A percentile compares a stretch with the other conserved stretches of the same genome.
Evolutionary conservation across 2,329 filamentous ascomycete genomes (phyloP).

Genomic region (Aspergillus sp.): DNA sequence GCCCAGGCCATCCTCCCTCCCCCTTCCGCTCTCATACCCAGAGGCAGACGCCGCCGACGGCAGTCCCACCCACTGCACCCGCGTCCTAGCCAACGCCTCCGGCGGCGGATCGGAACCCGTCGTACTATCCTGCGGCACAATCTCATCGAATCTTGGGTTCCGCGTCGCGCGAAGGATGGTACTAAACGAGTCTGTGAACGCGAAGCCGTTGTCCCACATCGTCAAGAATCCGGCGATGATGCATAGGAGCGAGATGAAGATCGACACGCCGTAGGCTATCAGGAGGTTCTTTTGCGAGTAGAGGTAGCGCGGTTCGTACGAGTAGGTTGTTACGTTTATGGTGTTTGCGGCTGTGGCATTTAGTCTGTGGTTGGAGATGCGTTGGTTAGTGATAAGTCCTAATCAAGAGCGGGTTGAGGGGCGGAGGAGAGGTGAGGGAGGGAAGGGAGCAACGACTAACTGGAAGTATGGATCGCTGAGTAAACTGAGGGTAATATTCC

Average conservation of each 20-base stretch:
- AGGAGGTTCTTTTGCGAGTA: slow-evolving; percentile 9
- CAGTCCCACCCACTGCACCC: slow-evolving; percentile 2
- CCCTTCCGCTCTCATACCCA: too few species aligned
- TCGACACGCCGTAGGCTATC: slow-evolving; percentile 3
- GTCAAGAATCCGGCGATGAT: slow-evolving; percentile 2
- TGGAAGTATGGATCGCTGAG: too few species aligned
- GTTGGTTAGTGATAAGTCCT: too few species aligned
- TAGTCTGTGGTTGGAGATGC: too few species aligned
- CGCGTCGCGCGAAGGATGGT: slow-evolving; percentile 9
- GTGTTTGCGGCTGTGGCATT: too few species aligned
- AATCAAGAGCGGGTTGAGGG: too few species aligned
- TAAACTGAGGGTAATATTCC: too few species aligned
- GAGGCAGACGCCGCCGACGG: too few species aligned
- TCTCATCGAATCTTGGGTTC: slow-evolving; percentile 8
- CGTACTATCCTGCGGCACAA: background rate
- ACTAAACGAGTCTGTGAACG: slow-evolving; percentile 8
- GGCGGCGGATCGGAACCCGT: slow-evolving; percentile 8
- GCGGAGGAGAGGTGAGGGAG: too few species aligned
- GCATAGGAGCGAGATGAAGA: slow-evolving; percentile 7
- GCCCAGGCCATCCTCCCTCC: background rate
- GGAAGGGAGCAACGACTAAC: too few species aligned
- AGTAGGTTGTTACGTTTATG: too few species aligned
- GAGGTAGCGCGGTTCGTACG: too few species aligned
- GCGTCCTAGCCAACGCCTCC: background rate
- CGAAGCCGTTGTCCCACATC: slow-evolving; percentile 10